Base-by-base conservation (phyloP, 495 filamentous ascomycete species). In the Aspergillus heteromorphus region DNA sequence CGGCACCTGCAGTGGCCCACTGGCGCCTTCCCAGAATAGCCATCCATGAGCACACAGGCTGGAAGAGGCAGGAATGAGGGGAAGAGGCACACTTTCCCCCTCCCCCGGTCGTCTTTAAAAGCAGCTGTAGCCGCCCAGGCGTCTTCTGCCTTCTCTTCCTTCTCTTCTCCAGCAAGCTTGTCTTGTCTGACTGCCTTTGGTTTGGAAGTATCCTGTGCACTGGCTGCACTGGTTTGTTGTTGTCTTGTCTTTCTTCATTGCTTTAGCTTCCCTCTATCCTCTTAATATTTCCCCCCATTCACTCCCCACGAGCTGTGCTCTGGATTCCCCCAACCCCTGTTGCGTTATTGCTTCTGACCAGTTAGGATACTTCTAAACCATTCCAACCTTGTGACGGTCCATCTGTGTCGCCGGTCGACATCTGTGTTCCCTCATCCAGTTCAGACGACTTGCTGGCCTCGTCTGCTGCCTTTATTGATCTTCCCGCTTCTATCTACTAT, bases 121-220 rank as follows among this genome's bases (percentile, higher is more conserved):
- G 49, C 63, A 59, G 51, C 57, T 50, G 62, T 61, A 79, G 67
- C 68, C 64, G 68, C 68, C 66, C 61, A 74, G 65, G 60, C 65
- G 54, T 58, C 67, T 61, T 60, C 58, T 67, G 48, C 61, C 60
- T 59, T 58, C 61, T 68, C 63, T 70, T 70, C 65, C 70, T 84
- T 81, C 67, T 61, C 77, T 74, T 85, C 84, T 80, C 77, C 81
- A 85, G 86, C 87, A 88, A 88, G 86, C 47, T 49, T 48, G 78
- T 74, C 83, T 83, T 84, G 83, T 80, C 71, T 73, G 79, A 79
- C 79, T 87, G 73, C 65, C 63, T 49, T 57, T 60, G 58, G 66
- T 78, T 75, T 77, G 67, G 73, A 76, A 68, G 74, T 74, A 71
- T 72, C 65, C 71, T 70, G 63, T 69, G 68, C 68, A 73, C 74